Evolutionary conservation across 805 yeast genomes (phyloP).

Genomic region (Jamesozyma piceae): DNA sequence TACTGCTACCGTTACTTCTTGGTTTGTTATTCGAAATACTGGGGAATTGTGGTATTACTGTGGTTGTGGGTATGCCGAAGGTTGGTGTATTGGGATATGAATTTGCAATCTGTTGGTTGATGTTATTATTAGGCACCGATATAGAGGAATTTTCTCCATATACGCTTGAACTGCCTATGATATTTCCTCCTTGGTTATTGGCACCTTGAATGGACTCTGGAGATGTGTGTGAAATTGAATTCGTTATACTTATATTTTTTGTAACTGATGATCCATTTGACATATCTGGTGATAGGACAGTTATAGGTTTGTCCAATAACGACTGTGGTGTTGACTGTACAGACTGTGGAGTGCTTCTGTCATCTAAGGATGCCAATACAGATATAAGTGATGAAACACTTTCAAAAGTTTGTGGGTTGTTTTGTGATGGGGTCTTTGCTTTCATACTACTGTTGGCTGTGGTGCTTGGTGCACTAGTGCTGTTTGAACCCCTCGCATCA

Average conservation of each 20-base stretch:
- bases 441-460: not conserved
- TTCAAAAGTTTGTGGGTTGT: slow-evolving; percentile 3
- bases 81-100: not conserved
- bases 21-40: not conserved
- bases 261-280: not conserved
- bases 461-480: not conserved
- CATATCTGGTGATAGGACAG: not conserved
- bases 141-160: not conserved
- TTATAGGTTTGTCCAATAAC: not conserved
- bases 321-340: not conserved
- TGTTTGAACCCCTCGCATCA: not conserved
- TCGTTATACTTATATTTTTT: not conserved
- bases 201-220: not conserved
- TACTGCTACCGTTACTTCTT: not conserved
- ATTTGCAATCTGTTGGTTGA: not conserved
- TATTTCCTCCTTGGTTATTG: not conserved
- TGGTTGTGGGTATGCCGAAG: not conserved
- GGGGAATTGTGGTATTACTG: not conserved
- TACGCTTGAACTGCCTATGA: not conserved
- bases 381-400: slow-evolving; percentile 17
- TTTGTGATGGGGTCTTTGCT: not conserved
- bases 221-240: not conserved
- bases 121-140: not conserved
- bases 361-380: slow-evolving; percentile 5
- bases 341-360: not conserved